These are phyloP conservation scores for Nicotiana tabacum DNA, from an alignment of 257 asterid genomes.

Conservation along the genomic window DNA sequence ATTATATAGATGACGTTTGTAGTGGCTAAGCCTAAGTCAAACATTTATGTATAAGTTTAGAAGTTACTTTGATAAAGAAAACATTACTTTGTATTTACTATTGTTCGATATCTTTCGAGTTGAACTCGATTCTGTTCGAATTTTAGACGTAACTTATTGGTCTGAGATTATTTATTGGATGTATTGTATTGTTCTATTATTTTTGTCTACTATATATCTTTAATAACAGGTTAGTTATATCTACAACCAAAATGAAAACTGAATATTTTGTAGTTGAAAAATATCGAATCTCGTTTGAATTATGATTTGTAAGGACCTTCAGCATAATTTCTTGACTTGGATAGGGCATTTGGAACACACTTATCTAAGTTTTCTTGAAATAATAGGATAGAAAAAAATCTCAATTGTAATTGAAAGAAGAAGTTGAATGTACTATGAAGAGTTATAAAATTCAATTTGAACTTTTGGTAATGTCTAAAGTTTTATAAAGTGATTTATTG, in stretches of 20 bases:
- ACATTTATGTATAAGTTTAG: no score
- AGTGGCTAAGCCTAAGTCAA: no score
- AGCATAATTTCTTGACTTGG: background rate
- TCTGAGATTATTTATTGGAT: background rate
- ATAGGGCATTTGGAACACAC: background rate
- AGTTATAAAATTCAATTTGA: no score
- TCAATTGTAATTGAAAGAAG: background rate
- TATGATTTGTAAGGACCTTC: background rate
- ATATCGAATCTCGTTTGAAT: background rate
- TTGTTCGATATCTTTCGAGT: no score
- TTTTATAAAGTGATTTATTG: no score
- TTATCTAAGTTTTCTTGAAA: background rate
- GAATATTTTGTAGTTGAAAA: background rate
- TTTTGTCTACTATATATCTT: background rate
- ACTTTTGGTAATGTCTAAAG: no score
- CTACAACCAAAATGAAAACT: background rate
- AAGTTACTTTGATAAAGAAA: no score
- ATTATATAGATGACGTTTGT: no score
- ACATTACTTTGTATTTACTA: no score
- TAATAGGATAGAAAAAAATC: background rate
- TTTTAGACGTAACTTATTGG: background rate
- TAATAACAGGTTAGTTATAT: background rate
- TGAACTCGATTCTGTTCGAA: no score
- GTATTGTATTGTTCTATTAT: background rate
- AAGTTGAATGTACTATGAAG: background rate